Base-by-base conservation (phyloP, 768 basidiomycete genomes). In the Naganishia randhawae region DNA sequence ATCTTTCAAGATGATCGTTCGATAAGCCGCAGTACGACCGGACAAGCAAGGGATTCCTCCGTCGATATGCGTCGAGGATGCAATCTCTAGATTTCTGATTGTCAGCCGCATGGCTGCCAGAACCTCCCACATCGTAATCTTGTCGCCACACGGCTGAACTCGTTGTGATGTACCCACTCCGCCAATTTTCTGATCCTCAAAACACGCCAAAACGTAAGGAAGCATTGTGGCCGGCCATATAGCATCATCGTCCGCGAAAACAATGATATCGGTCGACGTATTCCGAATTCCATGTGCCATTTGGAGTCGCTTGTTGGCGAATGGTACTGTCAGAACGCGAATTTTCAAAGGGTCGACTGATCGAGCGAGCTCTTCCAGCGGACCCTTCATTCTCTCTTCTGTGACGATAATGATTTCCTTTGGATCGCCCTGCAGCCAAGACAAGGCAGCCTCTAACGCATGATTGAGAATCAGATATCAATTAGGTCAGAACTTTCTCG, bases 101-200 rank as follows among this genome's bases (percentile, higher is more conserved):
- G 90, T 88, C 53, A 95, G 85, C 50, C 92, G 88, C 81, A 94
- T 93, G 2, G 93, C 92, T 22, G 92, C 92, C 50, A 96, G 86
- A 48, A 93, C 90, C 79, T 95, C 93, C 92, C 92, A 95, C 10
- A 95, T 89, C 0, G 92, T 93, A 89, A 94, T 89, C 39, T 80
- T 80, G 27, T 85, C 77, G 2, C 91, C 91, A 25, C 86, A 85
- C 4, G 91, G 85, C 78, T 92, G 88, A 7, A 95, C 92, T 50
- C 91, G 86, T 81, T 94, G 92, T 50, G 87, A 87, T 4, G 92
- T 95, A 35, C 93, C 92, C 5, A 94, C 92, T 37, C 91, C 92
- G 48, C 93, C 92, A 45, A 95, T 85, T 77, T 89, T 88, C 81
- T 94, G 91, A 81, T 95, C 93, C 81, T 94, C 92, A 75, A 95